These are phyloP conservation scores for Epichloe brachyelytri DNA, from an alignment of 2,329 filamentous ascomycete species.

Conservation along the genomic window DNA sequence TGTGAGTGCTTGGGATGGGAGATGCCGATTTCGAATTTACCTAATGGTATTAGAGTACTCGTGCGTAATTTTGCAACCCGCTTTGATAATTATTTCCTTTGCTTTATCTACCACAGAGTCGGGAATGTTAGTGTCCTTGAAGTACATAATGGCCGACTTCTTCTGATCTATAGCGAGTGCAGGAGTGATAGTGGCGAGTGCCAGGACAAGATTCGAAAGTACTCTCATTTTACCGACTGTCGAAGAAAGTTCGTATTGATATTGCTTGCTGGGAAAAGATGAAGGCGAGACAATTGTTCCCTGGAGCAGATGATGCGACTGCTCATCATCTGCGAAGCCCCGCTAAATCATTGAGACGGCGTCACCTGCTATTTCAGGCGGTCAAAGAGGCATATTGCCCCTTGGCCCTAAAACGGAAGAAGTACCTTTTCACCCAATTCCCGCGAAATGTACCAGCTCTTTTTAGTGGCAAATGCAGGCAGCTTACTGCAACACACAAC, in stretches of 20 bases:
- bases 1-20: conserved; percentile 13
- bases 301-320: neutral
- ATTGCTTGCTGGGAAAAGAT: neutral
- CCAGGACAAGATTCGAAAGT: conserved; percentile 35
- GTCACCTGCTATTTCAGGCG: neutral
- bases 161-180: conserved; percentile 50
- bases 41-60: conserved; percentile 52
- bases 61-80: conserved; percentile 68
- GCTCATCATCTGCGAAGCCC: neutral
- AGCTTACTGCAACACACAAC: too few species aligned
- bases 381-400: too few species aligned
- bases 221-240: conserved; percentile 46
- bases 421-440: too few species aligned
- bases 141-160: conserved; percentile 69
- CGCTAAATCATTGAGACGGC: neutral
- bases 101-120: conserved; percentile 55
- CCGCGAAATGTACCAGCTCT: too few species aligned
- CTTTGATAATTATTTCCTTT: conserved; percentile 55
- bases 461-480: too few species aligned
- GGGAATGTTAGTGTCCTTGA: conserved; percentile 52
- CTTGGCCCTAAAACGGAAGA: too few species aligned
- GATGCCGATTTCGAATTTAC: conserved; percentile 32
- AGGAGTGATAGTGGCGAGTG: conserved; percentile 45
- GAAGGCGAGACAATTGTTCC: neutral
- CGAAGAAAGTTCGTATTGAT: neutral